phyloP scores from a whole-genome alignment of 73 alveolate genomes.

The Paramecium octaurelia region DNA sequence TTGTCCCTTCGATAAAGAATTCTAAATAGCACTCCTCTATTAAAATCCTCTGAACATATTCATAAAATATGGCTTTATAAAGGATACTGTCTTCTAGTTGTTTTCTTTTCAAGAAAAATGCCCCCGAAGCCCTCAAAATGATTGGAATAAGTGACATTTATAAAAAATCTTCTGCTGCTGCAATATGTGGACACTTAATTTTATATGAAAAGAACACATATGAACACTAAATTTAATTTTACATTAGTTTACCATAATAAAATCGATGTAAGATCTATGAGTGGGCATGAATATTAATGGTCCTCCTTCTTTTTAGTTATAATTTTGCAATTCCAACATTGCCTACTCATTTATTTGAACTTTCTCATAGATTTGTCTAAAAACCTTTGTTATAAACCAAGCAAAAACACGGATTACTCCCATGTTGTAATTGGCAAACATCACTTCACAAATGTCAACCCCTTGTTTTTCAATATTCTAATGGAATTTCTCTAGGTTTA shows the following conservation, averaged over 20 bases:
- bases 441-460: constrained; percentile 65
- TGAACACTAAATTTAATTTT: constrained; percentile 48
- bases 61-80: constrained; percentile 82
- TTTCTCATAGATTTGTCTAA: constrained; percentile 78
- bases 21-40: constrained; percentile 72
- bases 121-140: constrained; percentile 84
- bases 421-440: constrained; percentile 67
- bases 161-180: constrained; percentile 92
- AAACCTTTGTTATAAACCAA: constrained; percentile 73
- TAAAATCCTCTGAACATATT: constrained; percentile 73
- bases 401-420: constrained; percentile 66
- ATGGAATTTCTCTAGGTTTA: constrained; percentile 45
- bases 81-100: constrained; percentile 77
- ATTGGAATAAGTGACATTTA: constrained; percentile 72
- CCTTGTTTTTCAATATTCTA: constrained; percentile 64
- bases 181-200: constrained; percentile 86
- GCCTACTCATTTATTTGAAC: constrained; percentile 71
- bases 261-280: constrained; percentile 88
- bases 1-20: constrained; percentile 89
- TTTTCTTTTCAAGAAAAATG: constrained; percentile 85
- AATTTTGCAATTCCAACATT: constrained; percentile 55
- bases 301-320: constrained; percentile 65
- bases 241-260: constrained; percentile 66
- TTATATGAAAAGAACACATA: constrained; percentile 78
- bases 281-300: constrained; percentile 87